Percentiles rank a stretch among this genome's conserved stretches.
These are phyloP conservation scores for Athelia psychrophila DNA, from an alignment of 1,284 basidiomycete species.

Conservation along the genomic window DNA sequence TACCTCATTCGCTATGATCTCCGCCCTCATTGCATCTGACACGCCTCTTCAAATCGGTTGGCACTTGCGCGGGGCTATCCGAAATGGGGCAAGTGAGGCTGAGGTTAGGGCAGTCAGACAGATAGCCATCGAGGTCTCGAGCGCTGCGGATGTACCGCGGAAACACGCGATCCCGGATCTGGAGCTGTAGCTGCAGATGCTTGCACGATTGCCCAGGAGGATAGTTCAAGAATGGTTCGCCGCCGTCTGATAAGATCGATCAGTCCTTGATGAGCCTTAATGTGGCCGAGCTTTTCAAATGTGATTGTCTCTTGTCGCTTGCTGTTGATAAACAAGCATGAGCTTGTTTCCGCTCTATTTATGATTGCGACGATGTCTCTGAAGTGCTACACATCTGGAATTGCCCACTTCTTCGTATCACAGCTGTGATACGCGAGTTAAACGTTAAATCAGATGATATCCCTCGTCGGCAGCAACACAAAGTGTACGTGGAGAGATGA, in stretches of 20 bases:
- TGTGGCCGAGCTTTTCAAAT: too few species aligned
- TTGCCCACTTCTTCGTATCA: background rate
- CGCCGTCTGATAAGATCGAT: too few species aligned
- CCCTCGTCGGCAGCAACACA: background rate
- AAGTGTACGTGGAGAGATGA: background rate
- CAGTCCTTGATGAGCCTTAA: too few species aligned
- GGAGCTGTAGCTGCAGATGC: background rate
- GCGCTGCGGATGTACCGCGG: background rate
- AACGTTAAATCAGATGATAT: background rate
- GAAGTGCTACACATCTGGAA: background rate
- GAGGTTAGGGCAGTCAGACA: background rate
- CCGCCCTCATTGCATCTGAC: slow-evolving; percentile 31
- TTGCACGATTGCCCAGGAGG: too few species aligned
- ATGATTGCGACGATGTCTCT: too few species aligned
- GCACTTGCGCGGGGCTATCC: slow-evolving; percentile 25
- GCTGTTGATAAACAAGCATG: too few species aligned
- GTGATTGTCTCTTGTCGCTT: too few species aligned
- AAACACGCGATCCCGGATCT: background rate
- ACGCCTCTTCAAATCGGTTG: slow-evolving; percentile 29
- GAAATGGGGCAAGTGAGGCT: background rate
- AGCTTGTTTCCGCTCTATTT: too few species aligned
- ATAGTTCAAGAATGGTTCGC: too few species aligned
- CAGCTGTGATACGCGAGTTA: background rate
- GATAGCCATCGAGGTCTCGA: slow-evolving; percentile 1
- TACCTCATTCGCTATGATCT: slow-evolving; percentile 31